Percentiles rank a stretch among this genome's conserved stretches.
These are phyloP conservation scores for Boletellus sp. DNA, from an alignment of 1,284 basidiomycete species.

Conservation along the genomic window DNA sequence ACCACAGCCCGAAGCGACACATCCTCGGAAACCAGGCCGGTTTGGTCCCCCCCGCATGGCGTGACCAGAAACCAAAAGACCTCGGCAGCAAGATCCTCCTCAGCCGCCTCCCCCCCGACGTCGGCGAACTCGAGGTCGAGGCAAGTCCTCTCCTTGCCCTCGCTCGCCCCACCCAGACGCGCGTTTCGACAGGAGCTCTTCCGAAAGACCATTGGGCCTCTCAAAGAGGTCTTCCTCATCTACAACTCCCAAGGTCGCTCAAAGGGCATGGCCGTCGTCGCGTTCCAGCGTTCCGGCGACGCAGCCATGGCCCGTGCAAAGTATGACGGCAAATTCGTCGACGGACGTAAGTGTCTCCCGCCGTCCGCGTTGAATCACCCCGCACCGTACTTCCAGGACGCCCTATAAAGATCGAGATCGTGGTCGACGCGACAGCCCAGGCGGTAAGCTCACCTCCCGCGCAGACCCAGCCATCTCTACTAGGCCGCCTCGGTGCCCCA, in stretches of 20 bases:
- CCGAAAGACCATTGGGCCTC: constrained; percentile 67
- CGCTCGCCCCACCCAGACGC: constrained; percentile 5
- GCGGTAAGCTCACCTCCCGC: constrained; percentile 10
- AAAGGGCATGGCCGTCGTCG: constrained; percentile 72
- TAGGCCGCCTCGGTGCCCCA: constrained; percentile 33
- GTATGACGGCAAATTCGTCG: constrained; percentile 72
- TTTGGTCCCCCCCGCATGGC: constrained; percentile 59
- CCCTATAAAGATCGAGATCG: constrained; percentile 66
- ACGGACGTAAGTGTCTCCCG: constrained; percentile 55
- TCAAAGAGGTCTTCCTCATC: constrained; percentile 64
- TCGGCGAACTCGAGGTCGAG: constrained; percentile 64
- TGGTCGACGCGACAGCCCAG: constrained; percentile 42
- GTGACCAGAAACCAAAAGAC: constrained; percentile 35
- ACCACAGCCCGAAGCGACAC: constrained; percentile 53
- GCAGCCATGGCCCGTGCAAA: constrained; percentile 58
- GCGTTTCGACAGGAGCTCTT: constrained; percentile 55
- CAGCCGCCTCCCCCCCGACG: constrained; percentile 66
- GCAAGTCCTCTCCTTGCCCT: constrained; percentile 38
- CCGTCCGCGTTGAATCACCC: neutral
- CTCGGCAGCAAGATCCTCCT: constrained; percentile 67
- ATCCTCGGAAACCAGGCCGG: constrained; percentile 55
- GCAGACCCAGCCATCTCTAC: constrained; percentile 34
- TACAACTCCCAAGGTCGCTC: constrained; percentile 70
- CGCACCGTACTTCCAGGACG: constrained; percentile 42
- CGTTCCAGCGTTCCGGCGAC: constrained; percentile 58